Evolutionary conservation across 768 basidiomycete species (phyloP).

Genomic region (Kwoniella sp.): DNA sequence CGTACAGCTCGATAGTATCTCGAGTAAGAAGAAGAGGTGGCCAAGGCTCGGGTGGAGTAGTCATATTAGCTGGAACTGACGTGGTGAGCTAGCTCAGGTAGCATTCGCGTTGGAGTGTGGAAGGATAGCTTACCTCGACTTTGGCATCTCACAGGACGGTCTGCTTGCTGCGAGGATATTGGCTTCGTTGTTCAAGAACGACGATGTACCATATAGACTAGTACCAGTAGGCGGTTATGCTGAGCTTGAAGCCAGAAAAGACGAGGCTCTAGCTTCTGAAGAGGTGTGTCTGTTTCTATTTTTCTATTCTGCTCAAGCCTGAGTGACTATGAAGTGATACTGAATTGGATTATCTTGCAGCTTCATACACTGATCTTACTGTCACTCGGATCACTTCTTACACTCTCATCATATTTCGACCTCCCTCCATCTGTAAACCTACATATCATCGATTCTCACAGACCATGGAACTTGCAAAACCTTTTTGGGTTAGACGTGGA

Average conservation of each 20-base stretch:
- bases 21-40: conserved; percentile 44
- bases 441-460: conserved; percentile 91
- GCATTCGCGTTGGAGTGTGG: not conserved
- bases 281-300: conserved; percentile 65
- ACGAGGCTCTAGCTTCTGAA: conserved; percentile 66
- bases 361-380: conserved; percentile 81
- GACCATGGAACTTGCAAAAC: conserved; percentile 85
- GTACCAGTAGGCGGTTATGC: conserved; percentile 84
- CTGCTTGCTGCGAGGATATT: conserved; percentile 89
- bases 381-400: conserved; percentile 86
- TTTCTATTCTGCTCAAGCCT: too few relatives aligned
- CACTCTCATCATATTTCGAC: conserved; percentile 66
- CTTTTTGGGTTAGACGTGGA: conserved; percentile 64
- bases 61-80: conserved; percentile 52
- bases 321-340: not conserved
- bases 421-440: conserved; percentile 63
- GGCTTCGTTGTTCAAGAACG: conserved; percentile 82
- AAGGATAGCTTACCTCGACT: not conserved
- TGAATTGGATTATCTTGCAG: conserved; percentile 26
- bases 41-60: conserved; percentile 49
- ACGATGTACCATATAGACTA: conserved; percentile 87
- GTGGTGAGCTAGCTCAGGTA: conserved; percentile 27
- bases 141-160: conserved; percentile 63
- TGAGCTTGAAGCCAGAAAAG: conserved; percentile 68
- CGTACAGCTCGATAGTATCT: conserved; percentile 53